Conservation (phyloP, 805 yeast genomes). For the Torulaspora delbrueckii region DNA sequence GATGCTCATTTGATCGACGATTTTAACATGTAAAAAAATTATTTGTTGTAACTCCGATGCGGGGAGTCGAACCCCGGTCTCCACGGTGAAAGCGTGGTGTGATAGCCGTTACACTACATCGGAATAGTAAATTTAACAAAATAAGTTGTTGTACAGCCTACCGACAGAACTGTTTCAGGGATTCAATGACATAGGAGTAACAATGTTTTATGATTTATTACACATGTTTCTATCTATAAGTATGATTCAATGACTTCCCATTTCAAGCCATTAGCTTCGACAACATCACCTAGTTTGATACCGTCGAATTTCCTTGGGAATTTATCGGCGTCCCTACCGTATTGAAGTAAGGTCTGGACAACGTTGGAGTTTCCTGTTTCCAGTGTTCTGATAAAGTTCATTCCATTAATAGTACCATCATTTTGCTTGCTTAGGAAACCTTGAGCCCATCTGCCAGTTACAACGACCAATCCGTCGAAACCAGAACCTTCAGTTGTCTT, state of each 20-base stretch:
- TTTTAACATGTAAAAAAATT: too few relatives aligned
- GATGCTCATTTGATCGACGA: too few relatives aligned
- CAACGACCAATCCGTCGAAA: slow-evolving; percentile 29
- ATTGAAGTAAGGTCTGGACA: slow-evolving; percentile 15
- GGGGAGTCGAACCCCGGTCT: slow-evolving; percentile 34
- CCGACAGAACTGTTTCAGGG: too few relatives aligned
- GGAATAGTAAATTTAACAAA: slow-evolving; percentile 11
- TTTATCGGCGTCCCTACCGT: slow-evolving; percentile 25
- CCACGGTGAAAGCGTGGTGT: slow-evolving; percentile 33
- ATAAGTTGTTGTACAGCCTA: background rate
- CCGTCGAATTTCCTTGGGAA: slow-evolving; percentile 29
- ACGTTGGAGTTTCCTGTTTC: slow-evolving; percentile 18
- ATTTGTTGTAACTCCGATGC: slow-evolving; percentile 20
- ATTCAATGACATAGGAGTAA: too few relatives aligned
- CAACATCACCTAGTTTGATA: slow-evolving; percentile 21
- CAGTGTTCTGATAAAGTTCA: slow-evolving; percentile 30
- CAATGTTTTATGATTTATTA: background rate
- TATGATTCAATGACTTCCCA: slow-evolving; percentile 35
- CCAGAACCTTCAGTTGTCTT: slow-evolving; percentile 21
- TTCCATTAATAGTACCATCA: slow-evolving; percentile 17
- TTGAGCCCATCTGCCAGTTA: slow-evolving; percentile 35
- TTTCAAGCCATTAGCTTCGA: slow-evolving; percentile 21
- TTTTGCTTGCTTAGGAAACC: slow-evolving; percentile 30
- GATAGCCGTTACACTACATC: slow-evolving; percentile 33
- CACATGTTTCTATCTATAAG: background rate